phyloP scores from a whole-genome alignment of 768 basidiomycete species.

The Mycena venus region DNA sequence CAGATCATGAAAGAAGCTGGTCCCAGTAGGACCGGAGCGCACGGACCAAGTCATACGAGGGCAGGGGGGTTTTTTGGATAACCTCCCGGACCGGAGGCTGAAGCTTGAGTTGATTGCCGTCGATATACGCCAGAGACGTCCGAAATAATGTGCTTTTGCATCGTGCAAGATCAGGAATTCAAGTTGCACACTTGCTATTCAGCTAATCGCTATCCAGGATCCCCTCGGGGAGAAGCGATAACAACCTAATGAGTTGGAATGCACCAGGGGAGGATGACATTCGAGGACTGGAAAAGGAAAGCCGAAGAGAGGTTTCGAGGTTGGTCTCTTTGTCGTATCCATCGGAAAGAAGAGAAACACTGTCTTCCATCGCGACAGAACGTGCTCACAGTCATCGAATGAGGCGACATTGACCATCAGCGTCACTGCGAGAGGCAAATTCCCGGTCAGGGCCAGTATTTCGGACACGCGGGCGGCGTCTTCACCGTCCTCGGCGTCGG shows the following conservation, averaged over 20 bases:
- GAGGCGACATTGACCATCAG: not conserved
- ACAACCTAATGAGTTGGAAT: not conserved
- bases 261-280: not conserved
- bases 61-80: not conserved
- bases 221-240: not conserved
- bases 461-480: not conserved
- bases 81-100: not conserved
- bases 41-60: not conserved
- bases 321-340: not conserved
- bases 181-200: not conserved
- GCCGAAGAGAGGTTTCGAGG: not conserved
- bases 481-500: not conserved
- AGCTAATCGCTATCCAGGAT: not conserved
- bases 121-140: not conserved
- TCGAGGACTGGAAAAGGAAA: slow-evolving; percentile 7
- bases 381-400: not conserved
- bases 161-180: not conserved
- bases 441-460: not conserved
- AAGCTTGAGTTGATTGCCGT: not conserved
- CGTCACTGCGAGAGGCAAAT: not conserved
- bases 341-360: not conserved
- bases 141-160: not conserved
- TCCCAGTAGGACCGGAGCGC: not conserved
- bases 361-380: slow-evolving; percentile 1
- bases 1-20: not conserved